Conservation (phyloP, 345 rosid species). For the Gossypium arboreum region DNA sequence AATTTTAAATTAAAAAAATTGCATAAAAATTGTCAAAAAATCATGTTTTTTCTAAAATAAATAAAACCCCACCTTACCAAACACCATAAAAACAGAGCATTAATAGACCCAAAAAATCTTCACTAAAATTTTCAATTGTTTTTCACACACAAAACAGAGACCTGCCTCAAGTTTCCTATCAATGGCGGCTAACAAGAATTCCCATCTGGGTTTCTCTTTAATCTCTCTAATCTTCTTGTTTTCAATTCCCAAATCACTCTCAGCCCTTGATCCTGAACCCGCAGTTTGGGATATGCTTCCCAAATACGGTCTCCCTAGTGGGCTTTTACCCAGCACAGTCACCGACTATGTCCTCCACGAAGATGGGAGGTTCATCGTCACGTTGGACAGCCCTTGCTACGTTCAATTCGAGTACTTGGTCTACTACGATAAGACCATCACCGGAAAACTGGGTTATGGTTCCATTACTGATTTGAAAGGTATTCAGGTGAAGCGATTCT, state of each 20-base stretch:
- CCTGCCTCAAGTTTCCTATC: neutral
- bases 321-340: slow-evolving; percentile 67
- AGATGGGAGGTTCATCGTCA: slow-evolving; percentile 63
- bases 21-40: neutral
- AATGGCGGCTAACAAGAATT: slow-evolving; percentile 12
- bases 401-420: slow-evolving; percentile 82
- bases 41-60: neutral
- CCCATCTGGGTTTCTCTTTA: slow-evolving; percentile 15
- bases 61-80: neutral
- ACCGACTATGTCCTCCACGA: slow-evolving; percentile 48
- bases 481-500: slow-evolving; percentile 68
- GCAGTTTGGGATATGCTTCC: slow-evolving; percentile 79
- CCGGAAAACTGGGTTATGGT: slow-evolving; percentile 74
- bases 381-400: slow-evolving; percentile 48
- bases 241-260: slow-evolving; percentile 21
- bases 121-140: neutral
- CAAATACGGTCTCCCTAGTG: slow-evolving; percentile 85
- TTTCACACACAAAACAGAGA: too few relatives aligned
- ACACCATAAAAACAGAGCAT: neutral
- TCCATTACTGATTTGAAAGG: slow-evolving; percentile 70
- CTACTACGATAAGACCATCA: slow-evolving; percentile 59
- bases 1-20: neutral
- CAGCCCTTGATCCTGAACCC: slow-evolving; percentile 29
- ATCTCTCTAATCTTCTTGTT: slow-evolving; percentile 25
- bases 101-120: neutral